phyloP scores from a whole-genome alignment of 169 alveolate genomes.

The Sarcocystis neurona region DNA sequence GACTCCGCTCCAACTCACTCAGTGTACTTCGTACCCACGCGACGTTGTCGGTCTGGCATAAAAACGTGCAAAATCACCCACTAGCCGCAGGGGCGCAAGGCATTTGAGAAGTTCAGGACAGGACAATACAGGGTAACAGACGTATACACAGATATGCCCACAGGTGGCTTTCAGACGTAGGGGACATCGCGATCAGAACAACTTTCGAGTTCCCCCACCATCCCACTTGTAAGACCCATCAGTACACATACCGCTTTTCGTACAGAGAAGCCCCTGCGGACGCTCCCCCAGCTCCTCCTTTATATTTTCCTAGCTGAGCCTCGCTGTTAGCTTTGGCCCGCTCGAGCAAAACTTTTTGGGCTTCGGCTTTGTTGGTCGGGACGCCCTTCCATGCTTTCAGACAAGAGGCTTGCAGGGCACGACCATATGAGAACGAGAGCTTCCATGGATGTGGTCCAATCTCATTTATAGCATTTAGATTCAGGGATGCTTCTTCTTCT shows the following conservation, averaged over 20 bases:
- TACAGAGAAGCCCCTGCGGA: conserved; percentile 61
- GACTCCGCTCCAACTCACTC: too few relatives aligned
- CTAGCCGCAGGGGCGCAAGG: too few relatives aligned
- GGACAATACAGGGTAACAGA: too few relatives aligned
- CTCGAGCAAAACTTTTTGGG: conserved; percentile 91
- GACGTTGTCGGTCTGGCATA: too few relatives aligned
- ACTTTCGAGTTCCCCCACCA: too few relatives aligned
- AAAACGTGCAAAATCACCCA: too few relatives aligned
- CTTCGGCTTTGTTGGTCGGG: conserved; percentile 92
- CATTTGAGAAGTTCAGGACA: too few relatives aligned
- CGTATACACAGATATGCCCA: too few relatives aligned
- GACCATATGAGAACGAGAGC: conserved; percentile 97
- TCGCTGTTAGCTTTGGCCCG: conserved; percentile 96
- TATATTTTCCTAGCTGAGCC: conserved; percentile 93
- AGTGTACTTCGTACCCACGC: too few relatives aligned
- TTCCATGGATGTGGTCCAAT: conserved; percentile 89
- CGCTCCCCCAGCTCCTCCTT: conserved; percentile 70
- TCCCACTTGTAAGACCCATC: too few relatives aligned
- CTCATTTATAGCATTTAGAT: conserved; percentile 95
- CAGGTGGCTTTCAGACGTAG: too few relatives aligned
- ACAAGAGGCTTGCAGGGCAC: conserved; percentile 97
- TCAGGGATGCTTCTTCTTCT: conserved; percentile 96
- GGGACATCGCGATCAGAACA: too few relatives aligned
- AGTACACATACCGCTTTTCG: conserved; percentile 66
- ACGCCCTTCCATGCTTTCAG: conserved; percentile 97